Evolutionary conservation across 805 yeast species (phyloP), one percentile per base, ranked within the genome.

Genomic region (Metahyphopichia silvanorum): DNA sequence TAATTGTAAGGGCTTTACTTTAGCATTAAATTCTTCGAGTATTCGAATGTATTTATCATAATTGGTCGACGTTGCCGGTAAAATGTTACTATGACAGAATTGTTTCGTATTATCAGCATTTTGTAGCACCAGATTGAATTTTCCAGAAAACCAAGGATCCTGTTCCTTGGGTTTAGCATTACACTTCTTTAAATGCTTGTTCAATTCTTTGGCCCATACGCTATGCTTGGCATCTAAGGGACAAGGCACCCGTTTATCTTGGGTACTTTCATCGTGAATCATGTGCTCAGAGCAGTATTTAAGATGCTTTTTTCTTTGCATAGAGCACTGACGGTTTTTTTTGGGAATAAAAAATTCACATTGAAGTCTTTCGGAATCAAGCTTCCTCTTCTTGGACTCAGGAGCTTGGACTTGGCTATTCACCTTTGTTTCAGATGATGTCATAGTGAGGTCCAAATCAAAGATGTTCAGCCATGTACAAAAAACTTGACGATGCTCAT

Each of bases 211-310:
- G 29, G 65, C 65, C 86, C 86, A 82, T 0, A 87, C 77, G 1
- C 81, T 72, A 53, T 87, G 96, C 2, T 75, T 69, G 2, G 82
- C 77, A 53, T 86, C 95, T 18, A 81, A 50, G 0, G 96, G 87
- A 57, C 96, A 87, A 5, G 79, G 76, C 0, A 87, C 69, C 35
- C 95, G 58, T 47, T 42, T 53, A 43, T 42, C 46, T 46, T 9
- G 30, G 38, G 29, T 40, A 34, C 32, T 39, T 42, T 16, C 36
- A 26, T 44, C 51, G 20, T 33, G 43, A 21, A 52, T 52, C 47
- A 70, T 40, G 51, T 85, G 94, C 42, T 82, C 82, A 6, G 82
- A 74, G 53, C 94, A 84, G 47, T 53, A 81, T 24, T 53, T 52
- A 15, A 65, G 66, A 19, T 57, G 71, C 8, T 61, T 55, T 35